Evolutionary conservation across 805 yeast species (phyloP).

Genomic region (Hemisphaericaspora nanyangensis): DNA sequence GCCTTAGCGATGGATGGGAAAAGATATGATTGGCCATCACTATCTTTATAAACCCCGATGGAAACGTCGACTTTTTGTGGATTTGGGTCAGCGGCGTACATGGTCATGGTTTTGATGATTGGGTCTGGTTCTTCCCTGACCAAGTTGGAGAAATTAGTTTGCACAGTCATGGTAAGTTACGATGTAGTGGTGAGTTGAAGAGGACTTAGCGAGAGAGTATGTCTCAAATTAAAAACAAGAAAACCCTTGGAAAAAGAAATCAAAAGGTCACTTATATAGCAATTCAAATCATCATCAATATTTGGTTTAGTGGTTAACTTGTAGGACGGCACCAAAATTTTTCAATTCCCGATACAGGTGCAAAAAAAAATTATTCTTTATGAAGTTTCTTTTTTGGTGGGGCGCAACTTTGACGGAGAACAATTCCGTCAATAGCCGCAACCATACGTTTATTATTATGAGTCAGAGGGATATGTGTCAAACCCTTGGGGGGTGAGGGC

Average conservation of each 20-base stretch:
- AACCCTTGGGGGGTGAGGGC: too few relatives aligned
- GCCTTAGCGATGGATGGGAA: constrained; percentile 38
- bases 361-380: too few relatives aligned
- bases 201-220: neutral
- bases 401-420: too few relatives aligned
- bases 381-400: too few relatives aligned
- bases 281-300: neutral
- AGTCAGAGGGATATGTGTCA: too few relatives aligned
- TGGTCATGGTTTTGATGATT: constrained; percentile 19
- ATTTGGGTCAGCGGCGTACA: constrained; percentile 20
- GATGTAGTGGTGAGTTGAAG: neutral
- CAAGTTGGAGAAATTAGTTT: constrained; percentile 15
- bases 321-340: too few relatives aligned
- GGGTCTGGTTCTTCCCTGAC: constrained; percentile 25
- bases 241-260: neutral
- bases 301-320: too few relatives aligned
- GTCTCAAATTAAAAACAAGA: neutral
- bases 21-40: constrained; percentile 30
- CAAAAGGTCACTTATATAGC: neutral
- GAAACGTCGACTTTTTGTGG: constrained; percentile 38
- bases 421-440: too few relatives aligned
- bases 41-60: constrained; percentile 45
- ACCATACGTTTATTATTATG: too few relatives aligned
- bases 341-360: too few relatives aligned
- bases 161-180: constrained; percentile 18